These are phyloP conservation scores for Cucurbita maxima DNA, from an alignment of 306 rosid genomes.

Conservation along the genomic window DNA sequence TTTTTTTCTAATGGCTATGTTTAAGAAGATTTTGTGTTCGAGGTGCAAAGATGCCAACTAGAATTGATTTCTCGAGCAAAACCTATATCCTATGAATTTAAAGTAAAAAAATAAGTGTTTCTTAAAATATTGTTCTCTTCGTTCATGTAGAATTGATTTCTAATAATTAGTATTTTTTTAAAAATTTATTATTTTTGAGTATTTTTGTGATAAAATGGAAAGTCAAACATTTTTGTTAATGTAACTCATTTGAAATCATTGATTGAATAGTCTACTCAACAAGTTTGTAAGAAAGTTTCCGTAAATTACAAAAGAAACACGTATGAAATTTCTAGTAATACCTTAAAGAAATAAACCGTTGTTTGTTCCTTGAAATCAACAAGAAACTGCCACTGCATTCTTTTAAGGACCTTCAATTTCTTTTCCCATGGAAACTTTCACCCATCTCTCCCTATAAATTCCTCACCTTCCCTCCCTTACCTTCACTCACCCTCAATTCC, in stretches of 20 bases:
- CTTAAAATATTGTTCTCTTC: too few relatives aligned
- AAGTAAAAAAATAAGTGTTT: too few relatives aligned
- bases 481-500: too few relatives aligned
- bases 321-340: too few relatives aligned
- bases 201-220: too few relatives aligned
- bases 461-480: background rate
- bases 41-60: background rate
- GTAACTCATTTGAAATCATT: too few relatives aligned
- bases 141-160: background rate
- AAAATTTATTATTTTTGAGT: too few relatives aligned
- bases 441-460: background rate
- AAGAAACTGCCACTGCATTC: background rate
- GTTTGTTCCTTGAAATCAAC: background rate
- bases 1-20: background rate
- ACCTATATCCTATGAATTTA: background rate
- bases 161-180: background rate
- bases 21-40: background rate
- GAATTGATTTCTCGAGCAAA: constrained; percentile 9
- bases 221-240: too few relatives aligned
- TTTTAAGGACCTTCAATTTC: background rate
- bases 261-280: too few relatives aligned
- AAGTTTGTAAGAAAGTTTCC: too few relatives aligned
- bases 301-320: too few relatives aligned
- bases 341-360: too few relatives aligned
- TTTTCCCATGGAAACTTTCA: background rate